These are phyloP conservation scores for Phytophthora megakarya DNA, from an alignment of 352 stramenopile species.

Conservation along the genomic window DNA sequence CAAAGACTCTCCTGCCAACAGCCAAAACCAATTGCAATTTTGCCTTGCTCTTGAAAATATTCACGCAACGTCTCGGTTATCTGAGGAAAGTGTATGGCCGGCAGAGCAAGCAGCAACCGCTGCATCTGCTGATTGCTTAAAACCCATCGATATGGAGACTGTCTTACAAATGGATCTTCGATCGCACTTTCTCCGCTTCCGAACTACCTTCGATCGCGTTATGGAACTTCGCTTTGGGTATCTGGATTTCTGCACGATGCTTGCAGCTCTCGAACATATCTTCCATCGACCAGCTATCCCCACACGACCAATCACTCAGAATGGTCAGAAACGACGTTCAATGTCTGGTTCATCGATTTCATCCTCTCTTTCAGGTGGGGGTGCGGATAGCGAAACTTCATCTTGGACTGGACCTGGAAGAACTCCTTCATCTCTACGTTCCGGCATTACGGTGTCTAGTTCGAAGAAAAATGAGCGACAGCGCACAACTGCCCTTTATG, in stretches of 20 bases:
- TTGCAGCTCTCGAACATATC: conserved; percentile 66
- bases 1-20: conserved; percentile 29
- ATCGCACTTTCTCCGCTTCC: conserved; percentile 64
- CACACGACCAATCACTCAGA: conserved; percentile 8
- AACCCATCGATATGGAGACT: conserved; percentile 73
- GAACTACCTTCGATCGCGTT: conserved; percentile 74
- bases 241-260: conserved; percentile 76
- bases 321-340: conserved; percentile 37
- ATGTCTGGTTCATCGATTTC: conserved; percentile 63
- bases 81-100: conserved; percentile 72
- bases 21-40: conserved; percentile 67
- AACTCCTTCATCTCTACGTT: conserved; percentile 32
- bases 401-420: conserved; percentile 33
- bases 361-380: conserved; percentile 48
- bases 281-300: conserved; percentile 37
- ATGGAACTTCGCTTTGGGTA: conserved; percentile 87
- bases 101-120: conserved; percentile 44
- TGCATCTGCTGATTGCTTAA: conserved; percentile 73
- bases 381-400: conserved; percentile 37
- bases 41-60: conserved; percentile 68
- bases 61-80: conserved; percentile 76
- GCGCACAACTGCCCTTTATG: conserved; percentile 59
- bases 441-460: conserved; percentile 17
- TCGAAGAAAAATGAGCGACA: conserved; percentile 36
- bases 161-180: conserved; percentile 73